phyloP scores from a whole-genome alignment of 2,329 filamentous ascomycete genomes.

The Claviceps paspali region DNA sequence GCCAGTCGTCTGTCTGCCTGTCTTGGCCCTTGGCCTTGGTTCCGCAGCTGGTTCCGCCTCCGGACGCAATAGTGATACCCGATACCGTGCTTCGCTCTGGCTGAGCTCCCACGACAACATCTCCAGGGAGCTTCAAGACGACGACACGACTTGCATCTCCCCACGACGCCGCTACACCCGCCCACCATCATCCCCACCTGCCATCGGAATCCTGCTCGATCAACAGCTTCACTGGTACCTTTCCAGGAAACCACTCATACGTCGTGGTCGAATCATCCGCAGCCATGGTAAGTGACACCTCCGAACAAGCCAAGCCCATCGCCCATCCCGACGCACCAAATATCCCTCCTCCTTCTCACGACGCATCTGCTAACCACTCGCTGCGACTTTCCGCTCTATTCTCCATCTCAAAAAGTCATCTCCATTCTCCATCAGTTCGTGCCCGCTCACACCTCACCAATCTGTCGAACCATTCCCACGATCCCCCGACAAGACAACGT shows the following conservation, averaged over 20 bases:
- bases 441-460: neutral
- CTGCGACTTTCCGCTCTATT: neutral
- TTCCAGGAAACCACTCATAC: no score
- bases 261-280: neutral
- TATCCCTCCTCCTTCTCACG: no score
- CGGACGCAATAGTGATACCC: no score
- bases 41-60: no score
- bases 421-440: slow-evolving; percentile 88
- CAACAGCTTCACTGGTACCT: no score
- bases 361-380: slow-evolving; percentile 16
- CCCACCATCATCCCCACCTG: neutral
- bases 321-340: no score
- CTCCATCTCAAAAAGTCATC: slow-evolving; percentile 53
- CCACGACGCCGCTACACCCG: neutral
- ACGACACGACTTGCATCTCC: slow-evolving; percentile 4
- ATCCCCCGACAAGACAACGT: neutral
- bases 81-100: neutral
- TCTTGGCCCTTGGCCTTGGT: no score
- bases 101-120: slow-evolving; percentile 3
- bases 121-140: slow-evolving; percentile 1
- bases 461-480: neutral
- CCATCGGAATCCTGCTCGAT: neutral
- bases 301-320: no score
- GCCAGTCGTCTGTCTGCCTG: no score
- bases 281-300: slow-evolving; percentile 2